Base-by-base conservation (phyloP, 306 rosid species). In the Mimosa pudica region DNA sequence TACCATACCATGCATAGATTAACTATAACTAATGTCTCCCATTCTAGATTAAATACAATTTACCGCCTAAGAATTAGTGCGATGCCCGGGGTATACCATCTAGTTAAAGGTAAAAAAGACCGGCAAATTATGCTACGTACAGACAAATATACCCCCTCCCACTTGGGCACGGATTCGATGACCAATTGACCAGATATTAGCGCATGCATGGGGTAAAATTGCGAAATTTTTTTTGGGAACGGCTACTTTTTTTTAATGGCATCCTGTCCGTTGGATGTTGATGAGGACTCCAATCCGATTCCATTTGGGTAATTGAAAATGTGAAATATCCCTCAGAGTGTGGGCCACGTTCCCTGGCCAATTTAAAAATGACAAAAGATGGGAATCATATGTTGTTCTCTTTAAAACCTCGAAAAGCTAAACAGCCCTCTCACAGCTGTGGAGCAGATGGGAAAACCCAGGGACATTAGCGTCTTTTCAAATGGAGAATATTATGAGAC, bases 401-500 rank as follows among this genome's bases (percentile, higher is more conserved):
- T 47, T 13, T 0, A 12, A 71, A 30, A 48, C 60, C 60, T 71
- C 61, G 13, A 70, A 70, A 30, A 48, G 61, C 16, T 30, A 16
- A 7, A 32, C 63, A 20, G 74, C 74, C 30, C 30, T 24, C 30
- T 66, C 60, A 48, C 46, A 38, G 81, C 74, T 67, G 71, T 55
- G 35, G 20, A 18, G 74, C 58, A 54, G 33, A 63, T 51, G 4
- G 30, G 67, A 0, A 35, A 18, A 57, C 3, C 0, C 61, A 14
- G 48, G 74, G 84, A 80, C 74, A 68, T 1, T 45, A 20, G n/a
- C 2, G 87, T 80, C 1, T 77, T 77, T 46, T 16, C 18, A 0
- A 0, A 7, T 5, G 42, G 70, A 52, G 46, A 61, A 20, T 57
- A 18, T 57, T 18, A 46, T n/a, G 3, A 71, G 36, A 70, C 77